A percentile compares a stretch with the other conserved stretches of the same genome.
phyloP scores from a whole-genome alignment of 2,329 filamentous ascomycete genomes.

The Penicillium nordicum region DNA sequence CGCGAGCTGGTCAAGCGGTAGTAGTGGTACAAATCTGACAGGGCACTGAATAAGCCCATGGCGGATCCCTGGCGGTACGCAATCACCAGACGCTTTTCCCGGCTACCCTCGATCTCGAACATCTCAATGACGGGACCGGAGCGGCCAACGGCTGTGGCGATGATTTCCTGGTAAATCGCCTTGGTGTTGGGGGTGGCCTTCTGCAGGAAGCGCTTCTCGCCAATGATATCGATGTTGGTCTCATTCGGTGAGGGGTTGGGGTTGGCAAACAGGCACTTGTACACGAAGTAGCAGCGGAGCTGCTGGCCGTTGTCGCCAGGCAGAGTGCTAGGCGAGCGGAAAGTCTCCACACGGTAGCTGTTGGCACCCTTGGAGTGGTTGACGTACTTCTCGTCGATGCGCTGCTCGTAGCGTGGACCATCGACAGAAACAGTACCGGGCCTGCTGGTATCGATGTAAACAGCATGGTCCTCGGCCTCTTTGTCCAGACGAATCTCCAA shows the following conservation, averaged over 20 bases:
- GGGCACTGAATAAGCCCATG: slow-evolving; percentile 86
- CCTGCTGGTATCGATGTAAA: slow-evolving; percentile 96
- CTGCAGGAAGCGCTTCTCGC: slow-evolving; percentile 88
- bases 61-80: slow-evolving; percentile 93
- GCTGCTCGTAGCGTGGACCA: slow-evolving; percentile 88
- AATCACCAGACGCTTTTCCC: slow-evolving; percentile 90
- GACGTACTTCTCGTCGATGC: slow-evolving; percentile 93
- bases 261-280: slow-evolving; percentile 87
- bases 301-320: slow-evolving; percentile 73
- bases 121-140: slow-evolving; percentile 96
- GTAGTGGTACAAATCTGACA: slow-evolving; percentile 97
- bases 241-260: slow-evolving; percentile 70
- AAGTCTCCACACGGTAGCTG: slow-evolving; percentile 92
- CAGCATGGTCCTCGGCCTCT: slow-evolving; percentile 89
- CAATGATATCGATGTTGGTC: slow-evolving; percentile 85
- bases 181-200: slow-evolving; percentile 97
- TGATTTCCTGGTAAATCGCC: slow-evolving; percentile 90
- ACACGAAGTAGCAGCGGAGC: slow-evolving; percentile 96
- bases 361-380: slow-evolving; percentile 69
- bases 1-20: slow-evolving; percentile 93
- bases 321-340: slow-evolving; percentile 81
- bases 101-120: slow-evolving; percentile 87
- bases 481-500: slow-evolving; percentile 94
- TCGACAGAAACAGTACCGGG: slow-evolving; percentile 72
- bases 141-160: slow-evolving; percentile 75